Evolutionary conservation across 164 flowering plant species (phyloP).

Genomic region (Berberis thunbergii): DNA sequence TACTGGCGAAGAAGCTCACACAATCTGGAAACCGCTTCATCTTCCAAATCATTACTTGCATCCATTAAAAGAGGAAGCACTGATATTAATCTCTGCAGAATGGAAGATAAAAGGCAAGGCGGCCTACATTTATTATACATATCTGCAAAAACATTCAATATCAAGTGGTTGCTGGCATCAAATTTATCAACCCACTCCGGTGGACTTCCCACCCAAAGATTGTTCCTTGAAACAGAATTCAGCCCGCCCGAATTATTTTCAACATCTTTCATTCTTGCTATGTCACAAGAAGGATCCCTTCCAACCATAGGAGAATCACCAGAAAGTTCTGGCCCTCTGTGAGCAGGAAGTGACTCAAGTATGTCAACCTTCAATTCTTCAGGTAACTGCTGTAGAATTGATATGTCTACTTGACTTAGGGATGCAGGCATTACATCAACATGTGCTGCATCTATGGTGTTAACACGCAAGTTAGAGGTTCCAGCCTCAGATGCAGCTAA

Average conservation of each 20-base stretch:
- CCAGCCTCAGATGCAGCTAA: conserved; percentile 13
- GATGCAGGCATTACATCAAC: conserved; percentile 67
- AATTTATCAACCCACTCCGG: conserved; percentile 75
- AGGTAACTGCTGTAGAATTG: conserved; percentile 69
- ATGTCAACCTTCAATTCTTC: conserved; percentile 60
- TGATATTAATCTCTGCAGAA: conserved; percentile 40
- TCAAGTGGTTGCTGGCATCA: conserved; percentile 35
- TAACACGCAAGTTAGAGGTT: conserved; percentile 7
- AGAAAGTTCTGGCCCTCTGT: conserved; percentile 32
- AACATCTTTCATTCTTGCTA: conserved; percentile 1
- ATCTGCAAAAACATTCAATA: conserved; percentile 43
- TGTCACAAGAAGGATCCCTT: conserved; percentile 10
- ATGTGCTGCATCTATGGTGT: conserved; percentile 9
- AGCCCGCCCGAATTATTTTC: conserved; percentile 6
- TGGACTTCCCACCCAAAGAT: conserved; percentile 71
- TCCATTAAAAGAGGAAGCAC: conserved; percentile 15
- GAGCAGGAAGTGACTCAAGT: conserved; percentile 60
- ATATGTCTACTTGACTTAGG: conserved; percentile 70
- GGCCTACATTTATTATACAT: conserved; percentile 33
- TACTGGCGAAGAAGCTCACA: conserved; percentile 75
- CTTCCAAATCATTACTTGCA: conserved; percentile 24
- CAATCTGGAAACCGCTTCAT: conserved; percentile 35
- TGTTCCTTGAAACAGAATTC: conserved; percentile 13
- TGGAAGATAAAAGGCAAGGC: conserved; percentile 35
- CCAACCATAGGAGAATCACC: conserved; percentile 12